phyloP scores from a whole-genome alignment of 768 basidiomycete species.

The Coprinellus micaceus region DNA sequence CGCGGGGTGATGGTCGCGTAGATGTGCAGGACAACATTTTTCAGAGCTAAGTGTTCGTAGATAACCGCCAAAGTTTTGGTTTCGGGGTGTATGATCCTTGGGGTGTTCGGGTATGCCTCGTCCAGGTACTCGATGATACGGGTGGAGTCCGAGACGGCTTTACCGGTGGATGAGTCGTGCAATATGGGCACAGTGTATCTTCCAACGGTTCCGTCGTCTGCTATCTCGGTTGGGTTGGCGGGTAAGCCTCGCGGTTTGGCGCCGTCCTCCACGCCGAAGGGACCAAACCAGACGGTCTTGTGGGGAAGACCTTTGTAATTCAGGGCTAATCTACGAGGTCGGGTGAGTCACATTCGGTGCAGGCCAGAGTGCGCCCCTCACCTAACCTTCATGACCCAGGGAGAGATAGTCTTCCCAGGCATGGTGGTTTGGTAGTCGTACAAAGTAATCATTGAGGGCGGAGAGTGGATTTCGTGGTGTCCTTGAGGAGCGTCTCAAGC shows the following conservation, averaged over 20 bases:
- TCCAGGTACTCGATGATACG: conserved; percentile 46
- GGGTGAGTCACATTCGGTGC: neutral
- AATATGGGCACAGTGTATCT: conserved; percentile 41
- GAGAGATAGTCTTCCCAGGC: neutral
- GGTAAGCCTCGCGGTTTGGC: conserved; percentile 26
- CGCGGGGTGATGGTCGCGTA: neutral
- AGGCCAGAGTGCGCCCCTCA: neutral
- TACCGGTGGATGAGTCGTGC: conserved; percentile 35
- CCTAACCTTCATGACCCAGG: conserved; percentile 4
- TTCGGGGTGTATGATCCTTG: conserved; percentile 22
- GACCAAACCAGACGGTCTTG: conserved; percentile 41
- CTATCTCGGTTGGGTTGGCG: conserved; percentile 10
- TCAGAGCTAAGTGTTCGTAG: conserved; percentile 14
- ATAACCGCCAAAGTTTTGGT: conserved; percentile 28
- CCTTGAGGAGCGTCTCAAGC: too few species aligned
- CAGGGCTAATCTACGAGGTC: neutral
- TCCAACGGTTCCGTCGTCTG: conserved; percentile 20
- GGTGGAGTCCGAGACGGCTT: conserved; percentile 35
- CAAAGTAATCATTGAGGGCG: conserved; percentile 10
- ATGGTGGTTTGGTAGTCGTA: neutral
- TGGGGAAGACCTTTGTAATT: conserved; percentile 14
- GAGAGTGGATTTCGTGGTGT: too few species aligned
- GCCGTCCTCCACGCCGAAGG: conserved; percentile 33
- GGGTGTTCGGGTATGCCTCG: conserved; percentile 33
- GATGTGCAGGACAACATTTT: neutral